Evolutionary conservation across 805 yeast genomes (phyloP).

Genomic region (Candida nitratophila): DNA sequence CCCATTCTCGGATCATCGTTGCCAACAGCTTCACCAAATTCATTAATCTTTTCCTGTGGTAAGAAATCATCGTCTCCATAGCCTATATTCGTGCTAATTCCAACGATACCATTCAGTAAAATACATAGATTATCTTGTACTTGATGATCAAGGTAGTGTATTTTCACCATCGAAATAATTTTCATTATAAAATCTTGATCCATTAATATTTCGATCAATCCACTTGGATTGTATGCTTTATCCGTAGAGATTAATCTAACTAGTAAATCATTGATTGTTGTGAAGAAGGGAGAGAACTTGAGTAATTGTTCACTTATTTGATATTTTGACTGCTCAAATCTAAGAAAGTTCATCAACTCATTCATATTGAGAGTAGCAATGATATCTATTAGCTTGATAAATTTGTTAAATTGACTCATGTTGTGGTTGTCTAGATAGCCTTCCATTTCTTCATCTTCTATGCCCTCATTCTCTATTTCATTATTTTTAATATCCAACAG

Average conservation of each 20-base stretch:
- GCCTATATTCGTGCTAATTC: constrained; percentile 31
- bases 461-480: not conserved
- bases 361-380: constrained; percentile 75
- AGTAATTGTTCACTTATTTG: constrained; percentile 69
- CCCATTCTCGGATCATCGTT: constrained; percentile 9
- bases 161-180: constrained; percentile 59
- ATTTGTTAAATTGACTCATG: constrained; percentile 28
- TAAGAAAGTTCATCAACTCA: constrained; percentile 64
- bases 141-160: constrained; percentile 23
- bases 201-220: constrained; percentile 67
- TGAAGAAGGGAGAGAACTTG: constrained; percentile 69
- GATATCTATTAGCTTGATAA: constrained; percentile 82
- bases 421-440: constrained; percentile 18
- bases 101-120: constrained; percentile 84
- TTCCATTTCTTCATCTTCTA: not conserved
- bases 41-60: constrained; percentile 10
- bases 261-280: constrained; percentile 84
- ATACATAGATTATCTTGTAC: constrained; percentile 46
- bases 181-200: constrained; percentile 62
- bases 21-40: constrained; percentile 64
- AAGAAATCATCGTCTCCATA: constrained; percentile 21
- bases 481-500: not conserved
- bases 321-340: constrained; percentile 28
- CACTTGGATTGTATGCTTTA: constrained; percentile 81
- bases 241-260: constrained; percentile 86